These are phyloP conservation scores for Linum trigynum DNA, from an alignment of 345 rosid genomes.

Conservation along the genomic window DNA sequence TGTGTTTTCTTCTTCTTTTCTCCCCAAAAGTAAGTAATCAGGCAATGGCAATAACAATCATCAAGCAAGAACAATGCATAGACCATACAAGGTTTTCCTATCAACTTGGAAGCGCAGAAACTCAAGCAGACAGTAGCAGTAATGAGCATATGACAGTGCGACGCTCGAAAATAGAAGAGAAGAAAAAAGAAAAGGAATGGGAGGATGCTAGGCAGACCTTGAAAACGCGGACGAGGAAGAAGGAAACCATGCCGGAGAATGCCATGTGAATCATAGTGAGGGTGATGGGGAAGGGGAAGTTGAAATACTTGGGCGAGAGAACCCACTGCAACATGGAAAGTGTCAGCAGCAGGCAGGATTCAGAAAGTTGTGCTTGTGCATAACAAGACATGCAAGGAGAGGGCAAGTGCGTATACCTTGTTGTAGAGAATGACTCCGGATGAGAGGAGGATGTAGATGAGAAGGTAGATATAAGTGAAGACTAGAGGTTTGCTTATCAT, in stretches of 20 bases:
- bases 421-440: slow-evolving; percentile 92
- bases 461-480: slow-evolving; percentile 70
- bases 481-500: slow-evolving; percentile 73
- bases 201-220: slow-evolving; percentile 41
- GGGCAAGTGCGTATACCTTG: slow-evolving; percentile 42
- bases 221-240: slow-evolving; percentile 81
- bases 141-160: too few species aligned
- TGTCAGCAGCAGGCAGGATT: background rate
- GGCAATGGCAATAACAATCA: background rate
- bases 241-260: slow-evolving; percentile 66
- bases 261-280: slow-evolving; percentile 97
- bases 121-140: too few species aligned
- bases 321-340: slow-evolving; percentile 68
- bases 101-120: background rate
- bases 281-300: slow-evolving; percentile 81
- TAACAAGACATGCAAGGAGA: background rate
- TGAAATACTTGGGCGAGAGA: slow-evolving; percentile 82
- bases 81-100: background rate
- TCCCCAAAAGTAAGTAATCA: background rate
- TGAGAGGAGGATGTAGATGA: slow-evolving; percentile 76
- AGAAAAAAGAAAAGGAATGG: too few species aligned
- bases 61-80: background rate
- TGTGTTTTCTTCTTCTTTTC: background rate
- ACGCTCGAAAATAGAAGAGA: too few species aligned
- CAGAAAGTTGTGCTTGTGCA: too few species aligned